Conservation (phyloP, 305 asterid genomes). For the Stenogyne calaminthoides region DNA sequence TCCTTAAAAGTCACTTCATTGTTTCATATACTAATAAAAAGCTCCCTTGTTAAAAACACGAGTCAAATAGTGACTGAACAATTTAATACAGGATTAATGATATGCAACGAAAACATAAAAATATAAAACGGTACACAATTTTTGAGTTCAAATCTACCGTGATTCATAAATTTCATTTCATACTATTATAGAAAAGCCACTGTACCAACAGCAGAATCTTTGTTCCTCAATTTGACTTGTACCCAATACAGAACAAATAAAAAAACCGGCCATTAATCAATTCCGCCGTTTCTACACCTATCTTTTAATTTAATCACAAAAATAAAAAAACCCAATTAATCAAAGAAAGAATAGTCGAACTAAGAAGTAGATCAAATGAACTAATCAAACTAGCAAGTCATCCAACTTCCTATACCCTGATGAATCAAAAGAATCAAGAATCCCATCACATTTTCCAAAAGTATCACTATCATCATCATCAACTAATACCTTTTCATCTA, state of each 20-base stretch:
- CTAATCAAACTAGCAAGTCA: constrained; percentile 29
- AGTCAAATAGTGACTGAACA: no score
- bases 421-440: constrained; percentile 19
- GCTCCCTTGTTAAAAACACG: no score
- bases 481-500: no score
- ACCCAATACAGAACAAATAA: constrained; percentile 8
- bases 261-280: not conserved
- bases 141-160: no score
- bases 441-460: not conserved
- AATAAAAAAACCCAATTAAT: not conserved
- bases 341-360: constrained; percentile 1
- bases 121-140: no score
- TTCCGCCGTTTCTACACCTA: not conserved
- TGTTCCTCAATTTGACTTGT: constrained; percentile 27
- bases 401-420: constrained; percentile 29
- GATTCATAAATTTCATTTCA: not conserved
- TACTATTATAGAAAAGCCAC: not conserved
- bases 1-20: no score
- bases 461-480: not conserved
- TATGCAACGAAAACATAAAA: no score
- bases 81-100: no score
- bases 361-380: not conserved
- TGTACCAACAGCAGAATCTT: constrained; percentile 31
- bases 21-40: no score
- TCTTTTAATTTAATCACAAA: not conserved